phyloP scores from a whole-genome alignment of 495 filamentous ascomycete species.

The Ramalina intermedia region DNA sequence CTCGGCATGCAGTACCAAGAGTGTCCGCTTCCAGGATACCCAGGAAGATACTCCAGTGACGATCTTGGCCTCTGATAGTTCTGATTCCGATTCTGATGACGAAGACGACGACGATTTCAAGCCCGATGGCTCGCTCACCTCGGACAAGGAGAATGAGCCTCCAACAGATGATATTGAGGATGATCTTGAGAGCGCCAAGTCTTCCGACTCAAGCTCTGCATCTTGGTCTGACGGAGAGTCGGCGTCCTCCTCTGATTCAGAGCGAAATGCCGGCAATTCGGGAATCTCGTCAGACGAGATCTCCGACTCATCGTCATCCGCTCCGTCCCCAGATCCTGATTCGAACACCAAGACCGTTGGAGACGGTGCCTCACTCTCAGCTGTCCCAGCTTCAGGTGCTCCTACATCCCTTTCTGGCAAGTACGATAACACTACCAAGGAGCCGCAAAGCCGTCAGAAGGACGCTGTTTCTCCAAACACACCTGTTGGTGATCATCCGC shows the following conservation, averaged over 20 bases:
- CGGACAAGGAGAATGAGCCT: conserved; percentile 17
- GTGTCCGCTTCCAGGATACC: conserved; percentile 14
- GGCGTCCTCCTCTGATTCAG: conserved; percentile 13
- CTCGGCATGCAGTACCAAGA: conserved; percentile 12
- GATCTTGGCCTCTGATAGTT: conserved; percentile 21
- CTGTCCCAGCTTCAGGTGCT: too few species aligned
- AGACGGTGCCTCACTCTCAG: too few species aligned
- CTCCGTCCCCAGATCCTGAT: conserved; percentile 3
- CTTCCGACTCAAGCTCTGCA: conserved; percentile 14
- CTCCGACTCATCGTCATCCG: neutral
- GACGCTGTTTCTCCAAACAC: conserved; percentile 4
- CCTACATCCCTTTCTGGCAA: neutral
- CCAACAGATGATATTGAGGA: conserved; percentile 4
- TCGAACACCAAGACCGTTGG: conserved; percentile 1
- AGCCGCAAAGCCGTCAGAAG: neutral
- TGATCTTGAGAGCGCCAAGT: conserved; percentile 4
- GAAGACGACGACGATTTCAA: conserved; percentile 11
- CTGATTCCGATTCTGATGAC: conserved; percentile 22
- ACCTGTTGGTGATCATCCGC: conserved; percentile 6
- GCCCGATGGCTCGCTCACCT: conserved; percentile 9
- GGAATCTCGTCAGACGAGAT: neutral
- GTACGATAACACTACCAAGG: neutral
- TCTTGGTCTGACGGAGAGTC: conserved; percentile 13
- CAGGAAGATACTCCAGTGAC: conserved; percentile 15
- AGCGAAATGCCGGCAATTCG: conserved; percentile 11